Base-by-base conservation (phyloP, 2,329 filamentous ascomycete genomes). In the Alternaria ethzedia region DNA sequence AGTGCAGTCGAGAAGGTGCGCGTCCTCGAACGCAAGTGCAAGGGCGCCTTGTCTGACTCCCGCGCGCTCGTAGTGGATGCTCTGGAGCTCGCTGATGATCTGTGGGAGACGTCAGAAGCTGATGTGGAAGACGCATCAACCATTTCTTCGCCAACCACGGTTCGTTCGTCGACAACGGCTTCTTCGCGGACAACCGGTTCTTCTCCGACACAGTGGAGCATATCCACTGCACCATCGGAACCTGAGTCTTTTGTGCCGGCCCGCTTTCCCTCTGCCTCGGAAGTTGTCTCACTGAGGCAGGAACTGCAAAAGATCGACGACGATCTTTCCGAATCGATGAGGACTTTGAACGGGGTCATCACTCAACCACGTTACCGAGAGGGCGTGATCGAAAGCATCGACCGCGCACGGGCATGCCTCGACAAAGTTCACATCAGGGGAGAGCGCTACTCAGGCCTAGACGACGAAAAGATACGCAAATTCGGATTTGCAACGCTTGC, bases 81-180 rank as follows among this genome's bases (percentile, higher is more conserved):
- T 41, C 36, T 41, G 0, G n/a, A 41, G 15, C 36, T 41, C 1
- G 36, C 36, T 17, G 36, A 41, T 41, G 36, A 41, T 17, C 36
- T 41, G 0, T 41, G 36, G 36, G 36, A 41, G 36, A 41, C 15
- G n/a, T 41, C 36, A 17, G 36, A 41, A 0, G 36, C 36, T 5
- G 36, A 0, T 0, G 36, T n/a, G 36, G 36, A 41, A 0, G 36
- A 17, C 5, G 36, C 9, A 41, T 41, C 36, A 41, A 41, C 36
- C 0, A 2, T 41, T 11, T 41, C 9, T 3, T 41, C 15, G 15
- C 36, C 32, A 2, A 36, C 30, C 0, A 32, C 30, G 30, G 6
- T 7, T 4, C 0, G 0, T 7, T 32, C 30, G 13, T 4, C 4
- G 32, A 36, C 15, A 41, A 41, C 8, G 2, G 2, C 0, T 41